Evolutionary conservation across 129 eudicot species (phyloP), one percentile per base, ranked within the genome.

Genomic region (Chrysanthemum makinoi): DNA sequence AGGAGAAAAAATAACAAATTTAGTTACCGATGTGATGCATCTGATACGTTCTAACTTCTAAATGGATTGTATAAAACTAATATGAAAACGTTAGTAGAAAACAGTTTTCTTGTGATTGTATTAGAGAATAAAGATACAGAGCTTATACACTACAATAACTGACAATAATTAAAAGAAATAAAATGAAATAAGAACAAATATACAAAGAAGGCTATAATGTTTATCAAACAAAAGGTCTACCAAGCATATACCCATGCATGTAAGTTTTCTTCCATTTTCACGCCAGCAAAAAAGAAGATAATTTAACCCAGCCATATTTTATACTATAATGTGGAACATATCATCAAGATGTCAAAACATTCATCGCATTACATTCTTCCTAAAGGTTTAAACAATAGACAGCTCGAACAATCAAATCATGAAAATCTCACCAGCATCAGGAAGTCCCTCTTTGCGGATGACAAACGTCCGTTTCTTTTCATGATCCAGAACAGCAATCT

Each of bases 391-490:
- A 18, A 53, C 16, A 16, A 6, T 53, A 14, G 39, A 60, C 17
- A 28, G 10, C 10, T 28, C 7, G 8, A 30, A 18, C 26, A 66
- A 66, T 53, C 58, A n/a, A 53, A 53, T 53, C 10, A 64, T 63
- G 72, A 72, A 56, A n/a, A 26, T 17, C 57, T 35, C 74, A 57
- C 57, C 26, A 17, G 30, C 47, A 62, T 62, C 66, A 62, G 66
- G 66, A 30, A 62, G 66, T 62, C 66, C 66, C 56, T 87, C 91
- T 79, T 90, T 90, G 13, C 95, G 87, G 28, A 90, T 70, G 48
- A 87, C 95, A 81, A 85, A 81, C 17, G 95, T 85, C 68, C 91
- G 79, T 75, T 87, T 90, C 89, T 86, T 90, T 62, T 90, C 89
- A 75, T 90, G 95, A 83, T 90, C 95, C 9, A 87, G 44, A 66